Evolutionary conservation across 2,329 filamentous ascomycete species (phyloP).

Genomic region (Penicillium palitans): DNA sequence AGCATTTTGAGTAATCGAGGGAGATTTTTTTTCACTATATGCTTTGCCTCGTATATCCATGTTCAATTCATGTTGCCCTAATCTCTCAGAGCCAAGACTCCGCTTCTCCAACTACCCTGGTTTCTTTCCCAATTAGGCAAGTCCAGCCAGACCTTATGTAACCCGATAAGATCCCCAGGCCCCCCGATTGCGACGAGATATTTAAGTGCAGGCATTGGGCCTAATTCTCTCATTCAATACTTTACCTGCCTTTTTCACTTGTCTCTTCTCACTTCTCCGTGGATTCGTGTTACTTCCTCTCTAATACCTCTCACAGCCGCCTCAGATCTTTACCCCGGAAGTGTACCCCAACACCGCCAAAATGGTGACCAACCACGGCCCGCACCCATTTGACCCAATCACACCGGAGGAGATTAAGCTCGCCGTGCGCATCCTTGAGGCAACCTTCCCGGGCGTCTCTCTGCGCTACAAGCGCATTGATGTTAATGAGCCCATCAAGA

Average conservation of each 20-base stretch:
- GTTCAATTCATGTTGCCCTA: not conserved
- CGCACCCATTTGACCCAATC: conserved; percentile 42
- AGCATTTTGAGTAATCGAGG: too few species aligned
- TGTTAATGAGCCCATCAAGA: conserved; percentile 64
- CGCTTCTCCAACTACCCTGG: conserved; percentile 2
- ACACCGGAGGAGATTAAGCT: conserved; percentile 40
- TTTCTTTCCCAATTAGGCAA: conserved; percentile 28
- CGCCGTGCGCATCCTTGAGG: conserved; percentile 38
- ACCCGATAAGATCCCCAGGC: conserved; percentile 19
- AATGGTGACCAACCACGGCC: conserved; percentile 20
- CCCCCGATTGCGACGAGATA: not conserved
- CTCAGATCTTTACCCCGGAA: not conserved
- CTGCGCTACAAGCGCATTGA: conserved; percentile 65
- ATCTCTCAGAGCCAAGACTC: not conserved
- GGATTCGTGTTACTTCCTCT: not conserved
- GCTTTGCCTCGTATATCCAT: not conserved
- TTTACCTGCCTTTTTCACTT: not conserved
- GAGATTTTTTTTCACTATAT: too few species aligned
- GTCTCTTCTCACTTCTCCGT: not conserved
- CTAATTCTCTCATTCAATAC: conserved; percentile 1
- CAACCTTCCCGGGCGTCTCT: conserved; percentile 37
- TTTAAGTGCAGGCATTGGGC: conserved; percentile 13
- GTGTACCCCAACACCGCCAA: conserved; percentile 12
- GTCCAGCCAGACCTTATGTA: conserved; percentile 28
- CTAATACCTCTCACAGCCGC: not conserved